Base-by-base conservation (phyloP, 2,329 filamentous ascomycete genomes). In the Madurella mycetomatis region DNA sequence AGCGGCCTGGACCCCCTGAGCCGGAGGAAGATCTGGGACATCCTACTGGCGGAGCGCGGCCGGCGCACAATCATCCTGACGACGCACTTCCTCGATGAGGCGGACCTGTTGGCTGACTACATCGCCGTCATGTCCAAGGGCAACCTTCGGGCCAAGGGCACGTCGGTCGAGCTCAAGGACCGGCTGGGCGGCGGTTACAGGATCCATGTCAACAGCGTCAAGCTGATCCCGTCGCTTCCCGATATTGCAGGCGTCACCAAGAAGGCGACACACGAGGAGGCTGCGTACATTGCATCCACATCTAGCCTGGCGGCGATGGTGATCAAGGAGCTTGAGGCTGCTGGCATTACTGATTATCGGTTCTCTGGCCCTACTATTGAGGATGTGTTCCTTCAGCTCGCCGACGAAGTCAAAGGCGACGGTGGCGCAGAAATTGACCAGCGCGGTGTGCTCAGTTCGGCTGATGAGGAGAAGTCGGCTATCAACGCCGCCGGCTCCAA, bases 61-160 rank as follows among this genome's bases (percentile, higher is more conserved):
- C 79, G 79, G 56, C 78, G 92, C 41, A 95, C 92, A 0, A 88
- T 96, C 63, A 82, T 96, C 41, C 71, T 96, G 54, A 96, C 92
- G 0, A 96, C 92, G 0, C 92, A 96, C 69, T 96, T 96, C 69
- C 77, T 96, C 9, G 92, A 96, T 65, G 92, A 96, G 70, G 92
- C 92, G 0, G 92, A 96, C 66, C 76, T 96, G 1, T 79, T 96
- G 1, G 87, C 91, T 0, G 92, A 96, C 66, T 86, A 92, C 57
- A 95, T 96, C 60, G 88, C 86, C 1, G 90, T 96, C 50, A 74
- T 96, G 11, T 95, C 90, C 3, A 92, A 90, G 66, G 92, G 92
- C 17, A 84, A 83, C 1, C 77, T 96, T 2, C 88, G 90, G 53
- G 90, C 89, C 0, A 79, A 90, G 62, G 92, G 92, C 2, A 91